Conservation (phyloP, 2,329 filamentous ascomycete genomes). For the Verticillium tricorpus region DNA sequence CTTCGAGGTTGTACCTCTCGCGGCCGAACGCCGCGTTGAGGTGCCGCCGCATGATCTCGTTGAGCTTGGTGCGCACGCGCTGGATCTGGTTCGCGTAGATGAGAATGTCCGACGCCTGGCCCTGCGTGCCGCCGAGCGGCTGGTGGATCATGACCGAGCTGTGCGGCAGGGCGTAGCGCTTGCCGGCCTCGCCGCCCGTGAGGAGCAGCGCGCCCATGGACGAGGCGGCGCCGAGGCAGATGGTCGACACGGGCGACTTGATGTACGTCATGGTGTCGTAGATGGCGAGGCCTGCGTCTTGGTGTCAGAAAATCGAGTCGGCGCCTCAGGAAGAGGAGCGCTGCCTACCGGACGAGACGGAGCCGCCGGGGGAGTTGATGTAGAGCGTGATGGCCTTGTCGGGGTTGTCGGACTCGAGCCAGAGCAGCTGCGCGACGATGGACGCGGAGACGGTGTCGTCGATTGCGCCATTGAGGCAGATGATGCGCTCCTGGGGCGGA, state of each 20-base stretch:
- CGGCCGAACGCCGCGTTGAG: slow-evolving; percentile 71
- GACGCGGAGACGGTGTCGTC: slow-evolving; percentile 89
- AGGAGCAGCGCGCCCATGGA: slow-evolving; percentile 92
- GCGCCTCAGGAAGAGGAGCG: slow-evolving; percentile 3
- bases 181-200: slow-evolving; percentile 77
- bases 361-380: slow-evolving; percentile 94
- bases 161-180: slow-evolving; percentile 87
- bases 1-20: slow-evolving; percentile 73
- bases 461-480: slow-evolving; percentile 88
- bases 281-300: slow-evolving; percentile 63
- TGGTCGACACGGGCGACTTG: slow-evolving; percentile 84
- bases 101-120: slow-evolving; percentile 74
- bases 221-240: slow-evolving; percentile 90
- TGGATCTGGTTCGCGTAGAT: slow-evolving; percentile 98
- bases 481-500: slow-evolving; percentile 70
- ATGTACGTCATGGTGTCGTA: slow-evolving; percentile 99
- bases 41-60: slow-evolving; percentile 84
- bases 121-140: slow-evolving; percentile 69
- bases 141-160: slow-evolving; percentile 97
- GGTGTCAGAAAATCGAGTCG: neutral
- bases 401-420: slow-evolving; percentile 94
- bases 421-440: slow-evolving; percentile 92
- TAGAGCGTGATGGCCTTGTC: slow-evolving; percentile 96
- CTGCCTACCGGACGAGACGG: slow-evolving; percentile 62
- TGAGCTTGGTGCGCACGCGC: slow-evolving; percentile 76